phyloP scores from a whole-genome alignment of 352 stramenopile species.

The Aphanomyces stellatus region DNA sequence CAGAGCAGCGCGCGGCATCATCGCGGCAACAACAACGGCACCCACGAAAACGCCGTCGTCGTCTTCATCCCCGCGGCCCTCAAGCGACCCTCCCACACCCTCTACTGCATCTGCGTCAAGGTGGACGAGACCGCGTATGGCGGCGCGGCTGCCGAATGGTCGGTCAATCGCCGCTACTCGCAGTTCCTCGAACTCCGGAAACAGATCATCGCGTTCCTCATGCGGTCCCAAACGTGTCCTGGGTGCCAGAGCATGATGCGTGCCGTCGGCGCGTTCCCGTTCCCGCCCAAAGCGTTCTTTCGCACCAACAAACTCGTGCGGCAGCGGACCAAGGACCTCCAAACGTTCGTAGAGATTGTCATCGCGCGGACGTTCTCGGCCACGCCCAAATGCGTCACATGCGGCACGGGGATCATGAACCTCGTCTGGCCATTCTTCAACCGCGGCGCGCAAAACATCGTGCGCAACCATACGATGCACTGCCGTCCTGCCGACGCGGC shows the following conservation, averaged over 20 bases:
- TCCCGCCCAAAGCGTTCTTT: constrained; percentile 56
- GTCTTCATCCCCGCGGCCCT: constrained; percentile 76
- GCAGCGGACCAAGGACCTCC: constrained; percentile 48
- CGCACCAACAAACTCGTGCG: constrained; percentile 68
- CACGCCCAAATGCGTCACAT: constrained; percentile 61
- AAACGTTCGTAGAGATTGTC: constrained; percentile 66
- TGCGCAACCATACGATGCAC: background rate
- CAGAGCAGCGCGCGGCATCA: too few relatives aligned
- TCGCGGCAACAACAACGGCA: too few relatives aligned
- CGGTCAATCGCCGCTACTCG: constrained; percentile 78
- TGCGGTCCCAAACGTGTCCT: constrained; percentile 32
- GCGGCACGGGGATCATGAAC: constrained; percentile 53
- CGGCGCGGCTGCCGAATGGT: constrained; percentile 51
- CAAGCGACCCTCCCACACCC: constrained; percentile 71
- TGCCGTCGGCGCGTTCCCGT: constrained; percentile 49
- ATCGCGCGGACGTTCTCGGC: constrained; percentile 62
- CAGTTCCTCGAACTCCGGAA: constrained; percentile 72
- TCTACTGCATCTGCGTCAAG: constrained; percentile 77
- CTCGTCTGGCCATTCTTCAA: constrained; percentile 69
- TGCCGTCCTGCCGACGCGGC: background rate
- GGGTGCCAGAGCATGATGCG: constrained; percentile 57
- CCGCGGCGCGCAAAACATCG: constrained; percentile 60
- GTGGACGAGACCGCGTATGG: constrained; percentile 45
- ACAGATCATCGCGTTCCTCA: constrained; percentile 27
- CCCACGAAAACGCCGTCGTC: background rate